These are phyloP conservation scores for Alternaria angustiovoidea DNA, from an alignment of 2,329 filamentous ascomycete species.

Conservation along the genomic window DNA sequence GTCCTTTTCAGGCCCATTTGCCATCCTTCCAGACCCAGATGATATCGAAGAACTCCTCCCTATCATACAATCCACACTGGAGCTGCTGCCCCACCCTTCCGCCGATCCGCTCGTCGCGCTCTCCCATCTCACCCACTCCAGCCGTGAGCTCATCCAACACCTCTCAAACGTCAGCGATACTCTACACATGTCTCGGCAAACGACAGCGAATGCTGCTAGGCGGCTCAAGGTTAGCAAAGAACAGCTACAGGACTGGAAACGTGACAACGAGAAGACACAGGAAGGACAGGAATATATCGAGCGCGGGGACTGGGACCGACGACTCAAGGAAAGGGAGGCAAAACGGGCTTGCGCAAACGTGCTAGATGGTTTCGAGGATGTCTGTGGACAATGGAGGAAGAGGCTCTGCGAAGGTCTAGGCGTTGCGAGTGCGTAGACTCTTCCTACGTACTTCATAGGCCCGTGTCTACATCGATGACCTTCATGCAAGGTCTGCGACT, in stretches of 20 bases:
- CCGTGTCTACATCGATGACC: not conserved
- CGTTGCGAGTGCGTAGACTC: slow-evolving; percentile 46
- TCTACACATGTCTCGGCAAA: slow-evolving; percentile 91
- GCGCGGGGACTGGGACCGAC: slow-evolving; percentile 81
- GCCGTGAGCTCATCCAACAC: slow-evolving; percentile 76
- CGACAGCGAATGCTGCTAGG: slow-evolving; percentile 80
- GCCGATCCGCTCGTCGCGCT: slow-evolving; percentile 71
- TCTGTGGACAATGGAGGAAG: slow-evolving; percentile 84
- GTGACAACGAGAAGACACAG: slow-evolving; percentile 82
- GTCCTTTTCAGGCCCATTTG: slow-evolving; percentile 73
- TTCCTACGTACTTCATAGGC: not conserved
- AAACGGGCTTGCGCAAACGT: slow-evolving; percentile 86
- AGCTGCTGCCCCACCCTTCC: slow-evolving; percentile 72
- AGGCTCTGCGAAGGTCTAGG: slow-evolving; percentile 65
- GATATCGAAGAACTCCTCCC: slow-evolving; percentile 74
- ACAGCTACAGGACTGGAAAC: slow-evolving; percentile 82
- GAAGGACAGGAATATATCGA: slow-evolving; percentile 84
- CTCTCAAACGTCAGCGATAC: slow-evolving; percentile 89
- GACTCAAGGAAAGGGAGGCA: slow-evolving; percentile 79
- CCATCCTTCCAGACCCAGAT: slow-evolving; percentile 68
- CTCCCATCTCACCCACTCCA: slow-evolving; percentile 70
- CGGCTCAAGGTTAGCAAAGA: slow-evolving; percentile 83
- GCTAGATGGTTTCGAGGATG: slow-evolving; percentile 88
- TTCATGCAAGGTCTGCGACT: not conserved
- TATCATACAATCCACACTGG: slow-evolving; percentile 69